Evolutionary conservation across 163 green algal genomes (phyloP), one percentile per base, ranked within the genome.

Genomic region (Scenedesmus sp.): DNA sequence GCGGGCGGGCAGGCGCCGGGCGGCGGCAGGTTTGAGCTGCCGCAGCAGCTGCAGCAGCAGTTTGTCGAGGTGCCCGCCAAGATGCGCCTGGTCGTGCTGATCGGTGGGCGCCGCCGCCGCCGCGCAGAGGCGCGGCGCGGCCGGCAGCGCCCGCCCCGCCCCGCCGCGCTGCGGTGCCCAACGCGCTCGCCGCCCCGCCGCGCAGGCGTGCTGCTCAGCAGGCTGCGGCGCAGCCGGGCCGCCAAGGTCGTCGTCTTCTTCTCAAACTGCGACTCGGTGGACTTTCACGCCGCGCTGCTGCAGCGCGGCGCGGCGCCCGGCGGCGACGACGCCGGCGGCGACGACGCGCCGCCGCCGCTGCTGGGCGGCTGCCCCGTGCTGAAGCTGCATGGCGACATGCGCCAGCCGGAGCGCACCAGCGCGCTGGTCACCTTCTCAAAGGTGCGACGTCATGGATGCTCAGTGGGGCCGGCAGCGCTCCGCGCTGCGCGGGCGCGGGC

Each of bases 221-320:
- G 75, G 20, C 18, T 83, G 33, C 77, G 56, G 2, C 66, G 58
- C 71, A 80, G 71, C 58, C 71, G 39, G 20, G 44, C 33, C 76
- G 72, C 51, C 78, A 93, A 96, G 67, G 56, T 93, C 20, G 93
- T 99, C 18, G 92, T 98, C 2, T 99, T 99, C 78, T 77, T 98
- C 53, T 97, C 93, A 14, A 95, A 82, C 63, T 98, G 95, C 63
- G 94, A 96, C 57, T 84, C 84, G 5, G 95, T 98, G 24, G 96
- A 99, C 63, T 97, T 95, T 78, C 87, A 95, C 60, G 87, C 97
- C 82, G 60, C 78, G 45, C 71, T 91, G 33, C 77, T 95, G 42
- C 53, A 77, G 77, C n/a, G 26, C 47, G 7, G 29, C 36, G 36
- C 36, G 24, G 58, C 63, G 76, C 24, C 17, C 63, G 60, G 22